Percentiles rank a stretch among this genome's conserved stretches.
phyloP scores from a whole-genome alignment of 2,329 filamentous ascomycete genomes.

The Colletotrichum caudatum region DNA sequence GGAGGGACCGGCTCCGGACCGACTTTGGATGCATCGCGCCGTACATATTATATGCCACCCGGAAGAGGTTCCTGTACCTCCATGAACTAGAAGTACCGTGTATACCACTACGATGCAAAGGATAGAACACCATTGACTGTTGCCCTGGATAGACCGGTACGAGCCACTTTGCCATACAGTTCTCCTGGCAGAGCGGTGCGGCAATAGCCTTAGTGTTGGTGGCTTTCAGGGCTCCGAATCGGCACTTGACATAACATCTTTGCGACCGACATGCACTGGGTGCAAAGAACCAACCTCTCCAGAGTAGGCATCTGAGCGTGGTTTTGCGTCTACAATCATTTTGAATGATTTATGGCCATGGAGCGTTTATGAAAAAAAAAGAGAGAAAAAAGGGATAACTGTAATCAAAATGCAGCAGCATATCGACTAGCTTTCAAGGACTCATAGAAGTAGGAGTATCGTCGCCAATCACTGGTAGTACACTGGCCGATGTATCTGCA shows the following conservation, averaged over 20 bases:
- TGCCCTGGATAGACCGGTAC: background rate
- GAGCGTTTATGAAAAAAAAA: too few relatives aligned
- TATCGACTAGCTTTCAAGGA: background rate
- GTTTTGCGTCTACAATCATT: background rate
- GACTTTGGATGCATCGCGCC: background rate
- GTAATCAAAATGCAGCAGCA: background rate
- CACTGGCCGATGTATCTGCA: background rate
- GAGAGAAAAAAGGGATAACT: rapidly evolving
- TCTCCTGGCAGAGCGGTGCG: background rate
- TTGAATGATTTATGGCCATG: background rate
- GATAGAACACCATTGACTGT: background rate
- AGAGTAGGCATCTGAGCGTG: too few relatives aligned
- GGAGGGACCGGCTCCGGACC: background rate
- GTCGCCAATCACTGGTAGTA: background rate
- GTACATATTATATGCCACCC: background rate
- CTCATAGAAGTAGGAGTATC: background rate
- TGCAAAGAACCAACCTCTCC: background rate
- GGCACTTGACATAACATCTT: background rate
- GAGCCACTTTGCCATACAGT: background rate
- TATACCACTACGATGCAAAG: background rate
- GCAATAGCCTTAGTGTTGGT: background rate
- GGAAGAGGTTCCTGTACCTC: background rate
- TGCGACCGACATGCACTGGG: background rate
- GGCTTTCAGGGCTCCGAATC: background rate
- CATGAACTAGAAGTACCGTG: background rate